Base-by-base conservation (phyloP, 148 eudicot species). In the Drosera capensis region DNA sequence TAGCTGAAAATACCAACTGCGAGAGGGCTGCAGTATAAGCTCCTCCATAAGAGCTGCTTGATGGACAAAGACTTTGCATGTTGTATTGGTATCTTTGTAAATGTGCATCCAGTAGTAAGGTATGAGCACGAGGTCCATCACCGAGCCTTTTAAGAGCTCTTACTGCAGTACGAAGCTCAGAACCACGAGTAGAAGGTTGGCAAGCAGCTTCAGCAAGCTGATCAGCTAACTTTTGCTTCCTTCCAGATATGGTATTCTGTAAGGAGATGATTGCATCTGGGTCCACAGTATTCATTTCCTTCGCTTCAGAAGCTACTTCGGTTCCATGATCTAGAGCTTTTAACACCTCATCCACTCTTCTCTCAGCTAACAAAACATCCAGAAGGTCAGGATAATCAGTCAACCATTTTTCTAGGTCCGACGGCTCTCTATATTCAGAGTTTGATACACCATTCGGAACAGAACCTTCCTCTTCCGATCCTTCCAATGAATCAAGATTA, bases 1-100 rank as follows among this genome's bases (percentile, higher is more conserved):
- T 80, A 61, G 92, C 75, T 59, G 97, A 90, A 54, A 90, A 84
- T 26, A 84, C 86, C 51, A 84, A 70, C 75, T 90, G 97, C 13
- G 97, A 80, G 30, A 90, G 83, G 13, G 97, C 97, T 42, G 97
- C 93, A n/a, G 95, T 90, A 58, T 90, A 84, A 56, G 97, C 97
- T 67, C 97, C 97, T 62, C 97, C 95, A 67, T 90, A 90, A 36
- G 97, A 90, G 60, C 95, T 84, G 70, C 79, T 84, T 58, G 97
- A 84, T 45, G 97, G 97, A 44, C 87, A 93, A 55, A 84, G 86
- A 46, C 74, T 75, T 63, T 80, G 92, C 97, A 84, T 73, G 65
- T 75, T 90, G 68, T 71, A 72, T 54, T 80, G 86, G 63, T 75
- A 80, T 54, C 92, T 67, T 59, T 80, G 97, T 48, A 75, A 72